Base-by-base conservation (phyloP, 2,329 filamentous ascomycete genomes). In the Lecanosticta acicola region DNA sequence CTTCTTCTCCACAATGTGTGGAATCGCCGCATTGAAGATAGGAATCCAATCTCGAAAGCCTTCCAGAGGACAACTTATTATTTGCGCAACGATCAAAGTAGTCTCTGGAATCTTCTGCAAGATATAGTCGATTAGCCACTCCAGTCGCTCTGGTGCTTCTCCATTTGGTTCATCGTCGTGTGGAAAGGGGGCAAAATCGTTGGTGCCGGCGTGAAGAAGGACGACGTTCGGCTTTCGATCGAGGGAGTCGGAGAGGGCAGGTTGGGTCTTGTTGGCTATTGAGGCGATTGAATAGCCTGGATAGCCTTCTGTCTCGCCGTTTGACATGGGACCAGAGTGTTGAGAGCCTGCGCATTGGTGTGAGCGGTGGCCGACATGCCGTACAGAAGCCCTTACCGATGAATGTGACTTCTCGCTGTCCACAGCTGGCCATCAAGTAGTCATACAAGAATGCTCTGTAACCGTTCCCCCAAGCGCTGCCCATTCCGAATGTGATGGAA, bases 261-360 rank as follows among this genome's bases (percentile, higher is more conserved):
- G 38, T 7, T 35, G 34, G n/a, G 39, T 43, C n/a, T 43, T 35
- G 26, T 36, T 39, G 20, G 33, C 32, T 9, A 50, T 46, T 32
- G 43, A 21, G 8, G 41, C n/a, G 20, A 41, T 44, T 7, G 35
- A 18, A 14, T 40, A 43, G 9, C 48, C 48, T 14, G 44, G 35
- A 34, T 43, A 46, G 11, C 48, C 48, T 46, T 50, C 48, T 14
- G 43, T 39, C 2, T 39, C 32, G 14, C 46, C 46, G n/a, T 50
- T 33, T 29, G 14, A 24, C 19, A 50, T 43, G 32, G 32, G 26
- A 3, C 41, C 41, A 29, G 32, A 46, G 24, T 43, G 16, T 18
- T 35, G 33, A 7, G 24, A 7, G 24, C 24, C 24, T 29, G 11
- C 5, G 24, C 7, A 7, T 11, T 5, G 11, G 24, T 11, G 24